A percentile compares a stretch with the other conserved stretches of the same genome.
These are phyloP conservation scores for Glebionis coronaria DNA, from an alignment of 129 eudicot species.

Conservation along the genomic window DNA sequence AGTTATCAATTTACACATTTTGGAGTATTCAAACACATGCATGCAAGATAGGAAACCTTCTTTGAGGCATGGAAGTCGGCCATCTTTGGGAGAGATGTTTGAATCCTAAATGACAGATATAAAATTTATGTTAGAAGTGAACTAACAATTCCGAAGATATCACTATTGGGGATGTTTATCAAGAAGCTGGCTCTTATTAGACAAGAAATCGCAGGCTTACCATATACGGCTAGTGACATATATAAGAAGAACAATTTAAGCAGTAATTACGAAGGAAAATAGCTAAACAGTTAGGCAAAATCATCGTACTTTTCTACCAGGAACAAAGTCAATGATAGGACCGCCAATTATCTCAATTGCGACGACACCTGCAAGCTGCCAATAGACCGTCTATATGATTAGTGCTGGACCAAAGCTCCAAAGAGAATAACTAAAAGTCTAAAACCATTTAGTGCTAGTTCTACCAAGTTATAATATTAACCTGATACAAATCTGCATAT, in stretches of 20 bases:
- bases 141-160: background rate
- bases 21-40: background rate
- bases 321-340: conserved; percentile 76
- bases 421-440: background rate
- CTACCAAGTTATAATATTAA: conserved; percentile 22
- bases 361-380: conserved; percentile 92
- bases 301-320: conserved; percentile 82
- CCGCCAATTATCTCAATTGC: conserved; percentile 99
- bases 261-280: too few species aligned
- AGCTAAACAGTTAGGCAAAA: background rate
- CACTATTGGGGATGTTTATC: too few species aligned
- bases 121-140: conserved; percentile 5
- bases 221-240: background rate
- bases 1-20: too few species aligned
- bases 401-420: conserved; percentile 8
- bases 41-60: conserved; percentile 48
- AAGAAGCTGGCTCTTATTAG: too few species aligned
- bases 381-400: conserved; percentile 18
- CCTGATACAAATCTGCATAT: conserved; percentile 98
- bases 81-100: conserved; percentile 74
- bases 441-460: background rate
- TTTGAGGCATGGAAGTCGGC: conserved; percentile 88
- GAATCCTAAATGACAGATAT: conserved; percentile 59
- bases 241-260: background rate
- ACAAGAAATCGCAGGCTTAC: conserved; percentile 5